Conservation (phyloP, 768 basidiomycete genomes). For the Leccinum ochraceum region DNA sequence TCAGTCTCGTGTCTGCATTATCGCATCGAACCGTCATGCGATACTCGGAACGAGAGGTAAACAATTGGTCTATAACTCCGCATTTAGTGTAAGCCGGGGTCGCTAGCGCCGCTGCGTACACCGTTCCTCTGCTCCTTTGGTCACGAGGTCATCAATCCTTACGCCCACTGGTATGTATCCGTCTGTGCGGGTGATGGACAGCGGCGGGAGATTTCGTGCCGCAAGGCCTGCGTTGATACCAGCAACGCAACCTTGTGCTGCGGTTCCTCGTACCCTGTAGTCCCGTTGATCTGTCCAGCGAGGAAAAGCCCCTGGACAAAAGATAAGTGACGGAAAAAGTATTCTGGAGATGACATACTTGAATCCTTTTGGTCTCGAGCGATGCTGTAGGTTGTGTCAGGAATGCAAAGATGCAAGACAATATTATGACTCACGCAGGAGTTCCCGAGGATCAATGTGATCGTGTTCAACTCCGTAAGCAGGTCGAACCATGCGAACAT, state of each 20-base stretch:
- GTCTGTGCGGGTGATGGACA: conserved; percentile 79
- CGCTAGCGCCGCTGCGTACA: conserved; percentile 45
- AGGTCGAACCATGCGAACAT: conserved; percentile 78
- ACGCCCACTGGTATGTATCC: conserved; percentile 88
- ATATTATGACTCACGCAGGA: conserved; percentile 54
- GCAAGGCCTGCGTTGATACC: conserved; percentile 86
- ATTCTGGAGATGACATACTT: conserved; percentile 38
- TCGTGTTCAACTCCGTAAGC: conserved; percentile 96
- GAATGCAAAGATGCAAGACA: not conserved
- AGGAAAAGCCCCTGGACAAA: conserved; percentile 70
- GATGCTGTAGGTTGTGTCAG: conserved; percentile 50
- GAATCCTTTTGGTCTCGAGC: conserved; percentile 82
- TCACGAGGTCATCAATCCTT: conserved; percentile 88
- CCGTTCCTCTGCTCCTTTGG: conserved; percentile 89
- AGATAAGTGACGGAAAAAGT: not conserved
- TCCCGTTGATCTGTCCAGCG: conserved; percentile 91
- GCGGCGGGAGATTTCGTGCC: conserved; percentile 52
- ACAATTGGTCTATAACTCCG: conserved; percentile 77
- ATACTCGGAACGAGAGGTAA: conserved; percentile 89
- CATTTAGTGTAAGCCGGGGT: not conserved
- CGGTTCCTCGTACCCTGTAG: conserved; percentile 94
- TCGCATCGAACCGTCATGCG: conserved; percentile 86
- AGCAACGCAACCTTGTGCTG: conserved; percentile 85
- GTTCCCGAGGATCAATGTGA: conserved; percentile 82
- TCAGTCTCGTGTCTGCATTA: conserved; percentile 85